Conservation (phyloP, 768 basidiomycete species). For the Hebeloma cylindrosporum region DNA sequence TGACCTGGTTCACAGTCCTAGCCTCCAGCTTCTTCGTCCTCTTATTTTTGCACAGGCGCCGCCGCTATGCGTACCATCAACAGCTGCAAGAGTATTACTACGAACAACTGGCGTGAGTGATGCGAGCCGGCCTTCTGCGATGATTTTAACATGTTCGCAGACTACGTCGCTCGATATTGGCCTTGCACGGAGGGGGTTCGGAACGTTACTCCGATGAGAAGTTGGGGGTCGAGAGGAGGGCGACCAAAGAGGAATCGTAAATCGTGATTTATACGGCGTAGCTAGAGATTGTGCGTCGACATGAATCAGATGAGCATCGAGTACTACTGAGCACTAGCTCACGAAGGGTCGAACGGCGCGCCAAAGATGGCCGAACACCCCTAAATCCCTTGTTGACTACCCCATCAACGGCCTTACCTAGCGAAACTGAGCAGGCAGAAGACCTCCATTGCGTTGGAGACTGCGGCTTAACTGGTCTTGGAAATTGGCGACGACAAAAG, state of each 20-base stretch:
- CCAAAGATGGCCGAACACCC: no score
- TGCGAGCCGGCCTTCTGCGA: no score
- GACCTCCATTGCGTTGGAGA: no score
- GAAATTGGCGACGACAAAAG: no score
- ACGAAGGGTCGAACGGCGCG: no score
- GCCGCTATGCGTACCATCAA: conserved; percentile 36
- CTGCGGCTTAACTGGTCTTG: no score
- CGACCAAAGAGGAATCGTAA: not conserved
- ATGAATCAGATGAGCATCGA: not conserved
- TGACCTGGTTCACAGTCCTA: conserved; percentile 33
- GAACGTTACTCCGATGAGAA: conserved; percentile 10
- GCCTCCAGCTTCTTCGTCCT: conserved; percentile 35
- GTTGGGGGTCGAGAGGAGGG: not conserved
- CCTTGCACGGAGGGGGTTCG: conserved; percentile 33
- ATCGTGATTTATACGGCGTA: no score
- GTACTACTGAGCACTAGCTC: no score
- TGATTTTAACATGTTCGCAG: conserved; percentile 20
- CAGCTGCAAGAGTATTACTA: conserved; percentile 49
- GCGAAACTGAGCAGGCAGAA: no score
- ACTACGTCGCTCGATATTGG: conserved; percentile 35
- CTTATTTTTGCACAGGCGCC: conserved; percentile 41
- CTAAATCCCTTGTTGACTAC: no score
- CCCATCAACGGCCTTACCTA: no score
- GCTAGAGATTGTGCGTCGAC: not conserved
- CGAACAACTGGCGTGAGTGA: conserved; percentile 44